A percentile compares a stretch with the other conserved stretches of the same genome.
These are phyloP conservation scores for Myxozyma neglecta DNA, from an alignment of 805 yeast genomes.

Conservation along the genomic window DNA sequence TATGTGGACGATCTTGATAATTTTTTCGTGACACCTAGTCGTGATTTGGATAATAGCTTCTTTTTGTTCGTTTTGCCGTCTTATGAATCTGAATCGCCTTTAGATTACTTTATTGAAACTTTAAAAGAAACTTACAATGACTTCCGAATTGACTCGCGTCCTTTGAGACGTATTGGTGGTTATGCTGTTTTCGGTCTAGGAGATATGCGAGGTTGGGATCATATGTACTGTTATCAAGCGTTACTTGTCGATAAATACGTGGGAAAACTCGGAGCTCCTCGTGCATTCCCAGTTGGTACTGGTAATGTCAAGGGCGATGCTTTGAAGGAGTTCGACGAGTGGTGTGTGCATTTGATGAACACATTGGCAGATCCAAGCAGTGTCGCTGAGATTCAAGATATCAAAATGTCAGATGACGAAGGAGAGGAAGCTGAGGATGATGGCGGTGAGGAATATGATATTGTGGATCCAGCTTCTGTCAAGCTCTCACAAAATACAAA, in stretches of 20 bases:
- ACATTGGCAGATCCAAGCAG: constrained; percentile 63
- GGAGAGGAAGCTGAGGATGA: constrained; percentile 43
- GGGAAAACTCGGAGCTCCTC: constrained; percentile 80
- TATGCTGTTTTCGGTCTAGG: constrained; percentile 87
- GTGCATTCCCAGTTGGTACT: constrained; percentile 79
- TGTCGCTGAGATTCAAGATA: constrained; percentile 58
- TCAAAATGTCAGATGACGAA: constrained; percentile 58
- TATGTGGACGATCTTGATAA: constrained; percentile 83
- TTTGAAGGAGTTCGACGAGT: constrained; percentile 63
- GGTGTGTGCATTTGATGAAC: constrained; percentile 62
- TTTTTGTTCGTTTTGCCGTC: constrained; percentile 82
- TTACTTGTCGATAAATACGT: constrained; percentile 68
- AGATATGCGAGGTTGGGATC: constrained; percentile 82
- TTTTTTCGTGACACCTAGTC: constrained; percentile 66
- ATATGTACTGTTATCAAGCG: constrained; percentile 85
- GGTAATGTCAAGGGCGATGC: constrained; percentile 67
- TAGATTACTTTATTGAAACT: constrained; percentile 81
- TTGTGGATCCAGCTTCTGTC: constrained; percentile 13
- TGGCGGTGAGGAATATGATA: constrained; percentile 30
- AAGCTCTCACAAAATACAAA: constrained; percentile 35
- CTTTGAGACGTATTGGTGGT: constrained; percentile 67
- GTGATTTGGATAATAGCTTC: constrained; percentile 40
- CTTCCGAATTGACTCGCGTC: constrained; percentile 81
- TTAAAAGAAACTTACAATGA: constrained; percentile 79
- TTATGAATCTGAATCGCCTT: constrained; percentile 88